Evolutionary conservation across 768 basidiomycete genomes (phyloP), one percentile per base, ranked within the genome.

Genomic region (Nidula microcarpa): DNA sequence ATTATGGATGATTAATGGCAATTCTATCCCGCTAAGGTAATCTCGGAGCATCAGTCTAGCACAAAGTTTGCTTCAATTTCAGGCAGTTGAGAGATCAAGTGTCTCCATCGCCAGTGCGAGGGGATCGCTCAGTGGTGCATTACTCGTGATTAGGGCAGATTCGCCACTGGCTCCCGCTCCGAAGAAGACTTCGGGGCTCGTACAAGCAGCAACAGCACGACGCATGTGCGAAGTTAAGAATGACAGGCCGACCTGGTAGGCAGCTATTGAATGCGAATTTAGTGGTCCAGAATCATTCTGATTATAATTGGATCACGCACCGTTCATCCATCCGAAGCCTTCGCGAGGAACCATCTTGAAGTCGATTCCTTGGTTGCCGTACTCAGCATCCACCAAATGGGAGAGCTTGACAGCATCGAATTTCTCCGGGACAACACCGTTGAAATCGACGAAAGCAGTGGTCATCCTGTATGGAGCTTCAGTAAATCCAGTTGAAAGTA

Each of bases 281-380:
- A 36, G 23, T 47, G 43, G 53, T 51, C 39, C 52, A 39, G 54
- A 32, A 50, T 36, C n/a, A 11, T 30, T 36, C 36, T 41, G 30
- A 39, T 13, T 41, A 8, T 51, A 39, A 36, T 43, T n/a, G n/a
- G 16, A 43, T 13, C 45, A 73, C 86, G 55, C 62, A 93, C 92
- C 79, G 57, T 96, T 96, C 90, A 94, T 97, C 96, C 94, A 98
- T 7, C 96, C 96, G 65, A 98, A 99, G 51, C 96, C 96, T 71
- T 98, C 96, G 11, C 94, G 82, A 48, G 95, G 95, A 43, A 98
- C 90, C 81, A 95, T 86, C 74, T 95, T 93, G 76, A 99, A 99
- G 74, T 99, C 96, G 60, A 96, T 80, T 47, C 96, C 96, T 65
- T 94, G 92, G 67, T 94, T 94, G 7, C 94, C 89, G 61, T 98